Conservation (phyloP, 495 filamentous ascomycete species). For the Penicillium riverlandense region DNA sequence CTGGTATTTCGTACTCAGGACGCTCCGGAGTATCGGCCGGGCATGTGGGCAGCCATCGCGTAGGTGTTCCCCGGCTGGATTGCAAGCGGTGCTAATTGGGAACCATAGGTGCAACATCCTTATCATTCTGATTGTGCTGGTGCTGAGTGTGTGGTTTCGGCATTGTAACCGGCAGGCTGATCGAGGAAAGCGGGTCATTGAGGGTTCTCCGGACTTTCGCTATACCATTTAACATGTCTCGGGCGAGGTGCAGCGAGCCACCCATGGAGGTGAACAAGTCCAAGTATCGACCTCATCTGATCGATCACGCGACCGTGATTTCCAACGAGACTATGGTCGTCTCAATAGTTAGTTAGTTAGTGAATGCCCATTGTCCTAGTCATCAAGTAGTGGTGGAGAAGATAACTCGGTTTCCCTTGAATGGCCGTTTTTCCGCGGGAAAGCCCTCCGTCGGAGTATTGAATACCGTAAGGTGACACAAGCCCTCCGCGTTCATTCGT, state of each 20-base stretch:
- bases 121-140: slow-evolving; percentile 29
- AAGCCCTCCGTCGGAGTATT: too few species aligned
- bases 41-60: slow-evolving; percentile 43
- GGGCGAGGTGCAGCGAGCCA: neutral
- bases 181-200: slow-evolving; percentile 29
- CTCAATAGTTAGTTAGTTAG: too few species aligned
- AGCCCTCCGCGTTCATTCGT: too few species aligned
- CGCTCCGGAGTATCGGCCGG: slow-evolving; percentile 48
- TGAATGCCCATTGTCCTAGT: too few species aligned
- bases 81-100: slow-evolving; percentile 3
- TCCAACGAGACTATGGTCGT: too few species aligned
- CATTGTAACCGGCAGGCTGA: slow-evolving; percentile 29
- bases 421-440: too few species aligned
- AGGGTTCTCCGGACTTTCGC: slow-evolving; percentile 23
- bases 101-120: slow-evolving; percentile 31
- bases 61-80: slow-evolving; percentile 12
- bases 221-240: slow-evolving; percentile 26
- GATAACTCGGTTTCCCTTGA: too few species aligned
- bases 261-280: neutral
- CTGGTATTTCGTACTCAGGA: slow-evolving; percentile 53
- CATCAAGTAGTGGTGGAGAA: too few species aligned
- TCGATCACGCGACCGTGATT: too few species aligned
- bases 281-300: too few species aligned
- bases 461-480: too few species aligned
- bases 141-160: slow-evolving; percentile 28